Percentiles rank a stretch among this genome's conserved stretches.
phyloP scores from a whole-genome alignment of 108 stramenopile genomes.

The Cyclotella cryptica region DNA sequence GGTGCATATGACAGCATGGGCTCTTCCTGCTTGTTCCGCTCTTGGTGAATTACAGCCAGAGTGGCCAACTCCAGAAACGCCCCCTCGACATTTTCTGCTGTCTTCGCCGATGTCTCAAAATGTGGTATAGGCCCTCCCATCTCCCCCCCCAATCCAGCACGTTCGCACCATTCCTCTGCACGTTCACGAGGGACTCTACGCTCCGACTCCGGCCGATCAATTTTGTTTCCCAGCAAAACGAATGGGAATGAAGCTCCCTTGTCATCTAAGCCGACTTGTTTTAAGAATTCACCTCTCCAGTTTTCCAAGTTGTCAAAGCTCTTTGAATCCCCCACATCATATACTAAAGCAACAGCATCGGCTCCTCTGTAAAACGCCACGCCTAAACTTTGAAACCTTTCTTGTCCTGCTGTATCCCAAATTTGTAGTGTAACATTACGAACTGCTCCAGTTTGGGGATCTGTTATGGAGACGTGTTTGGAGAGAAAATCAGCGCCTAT shows the following conservation, averaged over 20 bases:
- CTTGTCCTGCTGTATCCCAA: constrained; percentile 99
- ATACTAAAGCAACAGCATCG: constrained; percentile 97
- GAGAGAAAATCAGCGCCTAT: constrained; percentile 98
- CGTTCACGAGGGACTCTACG: constrained; percentile 75
- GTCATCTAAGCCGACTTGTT: constrained; percentile 77
- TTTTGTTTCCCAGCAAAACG: constrained; percentile 97
- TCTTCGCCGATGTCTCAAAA: constrained; percentile 96
- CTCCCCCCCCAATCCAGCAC: constrained; percentile 59
- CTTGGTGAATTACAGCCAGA: constrained; percentile 46
- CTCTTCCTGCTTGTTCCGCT: constrained; percentile 46
- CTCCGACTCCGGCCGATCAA: constrained; percentile 78
- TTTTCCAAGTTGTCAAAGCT: constrained; percentile 94
- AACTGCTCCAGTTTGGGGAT: constrained; percentile 60
- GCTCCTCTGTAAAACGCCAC: constrained; percentile 98
- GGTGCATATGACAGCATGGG: constrained; percentile 53
- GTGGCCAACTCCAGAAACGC: constrained; percentile 88
- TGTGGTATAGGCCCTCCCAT: constrained; percentile 86
- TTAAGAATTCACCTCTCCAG: constrained; percentile 95
- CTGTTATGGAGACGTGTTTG: constrained; percentile 86
- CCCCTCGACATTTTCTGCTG: constrained; percentile 93
- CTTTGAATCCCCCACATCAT: constrained; percentile 96
- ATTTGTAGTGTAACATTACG: constrained; percentile 93
- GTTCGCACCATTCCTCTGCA: constrained; percentile 87
- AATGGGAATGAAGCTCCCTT: constrained; percentile 86
- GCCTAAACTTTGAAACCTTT: constrained; percentile 97